Evolutionary conservation across 2,329 filamentous ascomycete genomes (phyloP).

Genomic region (Pseudogymnoascus sp.): DNA sequence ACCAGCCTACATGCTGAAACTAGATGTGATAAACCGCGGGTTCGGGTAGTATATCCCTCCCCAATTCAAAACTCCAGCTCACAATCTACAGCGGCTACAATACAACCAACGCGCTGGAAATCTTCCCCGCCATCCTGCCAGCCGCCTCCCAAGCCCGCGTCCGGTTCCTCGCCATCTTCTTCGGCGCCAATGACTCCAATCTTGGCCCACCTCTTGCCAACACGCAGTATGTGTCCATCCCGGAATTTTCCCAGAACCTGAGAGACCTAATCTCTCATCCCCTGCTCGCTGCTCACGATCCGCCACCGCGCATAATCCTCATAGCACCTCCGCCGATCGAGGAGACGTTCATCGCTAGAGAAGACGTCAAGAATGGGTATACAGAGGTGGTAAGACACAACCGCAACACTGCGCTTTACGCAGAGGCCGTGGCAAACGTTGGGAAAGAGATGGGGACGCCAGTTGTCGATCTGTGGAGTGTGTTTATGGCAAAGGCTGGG

Average conservation of each 20-base stretch:
- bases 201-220: conserved; percentile 47
- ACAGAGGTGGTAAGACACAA: neutral
- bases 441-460: conserved; percentile 35
- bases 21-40: conserved; percentile 23
- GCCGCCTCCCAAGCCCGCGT: conserved; percentile 19
- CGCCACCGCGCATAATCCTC: conserved; percentile 55
- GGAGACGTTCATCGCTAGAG: conserved; percentile 49
- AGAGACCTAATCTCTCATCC: conserved; percentile 63
- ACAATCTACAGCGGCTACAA: conserved; percentile 18
- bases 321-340: conserved; percentile 80
- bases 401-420: conserved; percentile 47
- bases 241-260: conserved; percentile 65
- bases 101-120: conserved; percentile 19
- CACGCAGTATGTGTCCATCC: conserved; percentile 66
- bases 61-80: neutral
- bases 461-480: conserved; percentile 70
- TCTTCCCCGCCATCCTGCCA: conserved; percentile 16
- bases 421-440: conserved; percentile 54
- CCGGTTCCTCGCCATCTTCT: conserved; percentile 45
- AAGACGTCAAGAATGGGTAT: conserved; percentile 37
- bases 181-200: conserved; percentile 85
- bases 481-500: conserved; percentile 60
- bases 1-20: conserved; percentile 18
- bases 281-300: conserved; percentile 57
- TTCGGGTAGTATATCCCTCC: conserved; percentile 11